Evolutionary conservation across 2,329 filamentous ascomycete species (phyloP), one percentile per base, ranked within the genome.

Genomic region (Botryotinia calthae): DNA sequence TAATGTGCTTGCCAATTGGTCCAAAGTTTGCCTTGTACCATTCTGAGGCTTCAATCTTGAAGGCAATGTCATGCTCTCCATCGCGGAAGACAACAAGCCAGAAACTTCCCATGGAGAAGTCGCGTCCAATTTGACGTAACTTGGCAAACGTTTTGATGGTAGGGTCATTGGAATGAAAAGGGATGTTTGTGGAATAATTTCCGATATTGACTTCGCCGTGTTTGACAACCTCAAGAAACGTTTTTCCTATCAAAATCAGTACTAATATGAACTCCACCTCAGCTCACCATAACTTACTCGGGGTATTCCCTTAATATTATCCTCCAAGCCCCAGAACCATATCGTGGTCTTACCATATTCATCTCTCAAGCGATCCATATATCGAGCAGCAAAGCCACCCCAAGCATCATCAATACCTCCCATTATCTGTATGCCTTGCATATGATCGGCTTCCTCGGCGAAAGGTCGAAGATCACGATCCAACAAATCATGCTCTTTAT

Each of bases 391-490:
- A 80, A 95, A 95, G 0, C 93, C 92, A 74, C 90, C 92, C 93
- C 93, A 96, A 20, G 91, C 92, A 82, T 95, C 92, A 79, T 95
- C 93, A 9, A 90, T 83, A 6, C 88, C 87, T 3, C 90, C 86
- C 74, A 95, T 87, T 18, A 95, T 81, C 81, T 98, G 95, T 28
- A 99, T 85, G 0, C 92, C 95, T 82, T 98, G 95, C 83, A 98
- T 87, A 72, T 94, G 90, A 81, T 99, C 96, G 76, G 94, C 96
- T 82, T 98, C 96, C 83, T 99, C 96, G 3, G 91, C 89, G 80
- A 98, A 98, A 0, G 90, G 90, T 54, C 96, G 87, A 76, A 98
- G 84, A 81, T 99, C 95, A n/a, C 95, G 88, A 80, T 99, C 96
- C 6, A 98, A 84, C 8, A 98, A 82, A 78, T 98, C 95, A 76